Evolutionary conservation across 306 rosid species (phyloP), one percentile per base, ranked within the genome.

Genomic region (Cucurbita argyrosperma): DNA sequence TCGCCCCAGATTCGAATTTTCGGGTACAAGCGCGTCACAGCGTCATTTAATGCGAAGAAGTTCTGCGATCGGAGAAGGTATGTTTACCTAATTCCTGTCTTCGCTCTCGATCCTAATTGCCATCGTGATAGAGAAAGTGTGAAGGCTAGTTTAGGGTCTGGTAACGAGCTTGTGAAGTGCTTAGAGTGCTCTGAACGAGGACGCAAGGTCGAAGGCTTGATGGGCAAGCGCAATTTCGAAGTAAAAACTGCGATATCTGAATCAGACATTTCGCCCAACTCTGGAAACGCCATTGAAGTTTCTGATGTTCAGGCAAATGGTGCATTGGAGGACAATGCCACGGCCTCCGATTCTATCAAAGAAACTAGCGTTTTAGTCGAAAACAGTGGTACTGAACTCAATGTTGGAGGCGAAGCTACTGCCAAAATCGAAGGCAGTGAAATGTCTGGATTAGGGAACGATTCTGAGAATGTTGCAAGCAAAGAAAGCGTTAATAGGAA

Each of bases 31-130:
- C 96, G 96, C 42, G 94, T 80, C 40, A 93, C 98, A 26, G 94
- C 64, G 30, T 89, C 98, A 73, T 90, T 89, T 78, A 90, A 80
- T 78, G 87, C 98, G 62, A 93, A 93, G 84, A 93, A 90, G 89
- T 93, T 93, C 74, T 93, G 96, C 76, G 98, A 93, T 76, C 83
- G 94, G 79, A 89, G 98, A 86, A 89, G 96, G 92, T 93, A 93
- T 58, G 92, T 93, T 12, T 93, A 93, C 83, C 92, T 93, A 40
- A 73, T 93, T 51, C 98, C 97, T 0, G 92, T 86, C 45, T 90
- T 93, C 77, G 89, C 96, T 57, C 97, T 93, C 75, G 92, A 93
- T 83, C 92, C 97, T 8, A 71, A 75, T 72, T 81, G 87, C 39
- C 97, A 93, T 86, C 96, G 88, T 43, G 92, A 93, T 82, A 85